Evolutionary conservation across 805 yeast genomes (phyloP), one percentile per base, ranked within the genome.

Genomic region (Wickerhamiella azymoides): DNA sequence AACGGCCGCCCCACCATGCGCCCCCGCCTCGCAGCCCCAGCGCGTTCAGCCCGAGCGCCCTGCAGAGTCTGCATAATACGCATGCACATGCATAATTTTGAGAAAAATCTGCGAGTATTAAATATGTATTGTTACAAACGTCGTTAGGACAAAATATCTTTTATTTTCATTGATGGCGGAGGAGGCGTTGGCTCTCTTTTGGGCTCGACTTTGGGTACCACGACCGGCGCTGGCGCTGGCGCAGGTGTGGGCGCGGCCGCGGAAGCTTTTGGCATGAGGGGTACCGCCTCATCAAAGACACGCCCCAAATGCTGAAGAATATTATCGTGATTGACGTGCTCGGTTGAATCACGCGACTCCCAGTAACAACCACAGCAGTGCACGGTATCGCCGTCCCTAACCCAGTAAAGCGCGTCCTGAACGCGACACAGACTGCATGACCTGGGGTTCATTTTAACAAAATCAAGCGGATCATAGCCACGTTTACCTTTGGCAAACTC

Each of bases 291-390:
- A 16, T 41, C 36, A 16, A 41, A 41, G 18, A 41, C 8, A 10
- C 35, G 25, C 2, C 32, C 25, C 24, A 41, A 14, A 7, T 41
- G 24, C 10, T 21, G 14, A 11, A 13, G 2, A 3, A 33, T 25
- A 4, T 18, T 14, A 10, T 18, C 38, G 7, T 39, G 48, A 9
- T 48, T 45, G 11, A 37, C 46, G 41, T 39, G 43, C 21, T 27
- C 37, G 9, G 21, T 48, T 3, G 36, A 43, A 21, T 47, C 52
- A 14, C 36, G 39, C 32, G 35, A 7, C 38, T 30, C 39, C 56
- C 54, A 49, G 41, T 43, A 48, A 37, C 55, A 54, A 5, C 21
- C 36, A 26, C 49, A 45, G 42, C 54, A 53, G 13, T 33, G 10
- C 14, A 46, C 35, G 10, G 33, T 28, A 8, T 36, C 18, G 10